Conservation (phyloP, 176 grass and related monocot species). For the Oryza punctata region DNA sequence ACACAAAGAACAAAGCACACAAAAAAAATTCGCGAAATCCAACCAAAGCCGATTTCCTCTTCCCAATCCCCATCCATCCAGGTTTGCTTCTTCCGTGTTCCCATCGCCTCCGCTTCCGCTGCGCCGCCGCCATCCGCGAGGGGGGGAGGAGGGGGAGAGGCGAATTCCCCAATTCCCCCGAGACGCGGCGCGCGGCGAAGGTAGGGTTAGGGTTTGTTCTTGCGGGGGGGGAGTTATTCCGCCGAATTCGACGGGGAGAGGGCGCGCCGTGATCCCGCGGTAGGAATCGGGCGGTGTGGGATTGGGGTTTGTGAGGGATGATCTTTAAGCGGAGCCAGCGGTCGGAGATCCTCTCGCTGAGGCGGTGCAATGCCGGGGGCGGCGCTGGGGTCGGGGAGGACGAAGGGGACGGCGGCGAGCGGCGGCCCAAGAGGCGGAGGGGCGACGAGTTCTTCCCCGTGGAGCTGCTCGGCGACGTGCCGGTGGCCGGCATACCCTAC, state of each 20-base stretch:
- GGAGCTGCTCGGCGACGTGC: conserved; percentile 82
- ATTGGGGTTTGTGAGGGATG: conserved; percentile 61
- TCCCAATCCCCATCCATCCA: conserved; percentile 33
- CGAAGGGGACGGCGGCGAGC: conserved; percentile 33
- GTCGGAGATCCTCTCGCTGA: conserved; percentile 65
- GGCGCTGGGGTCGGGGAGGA: conserved; percentile 31
- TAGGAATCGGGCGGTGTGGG: neutral
- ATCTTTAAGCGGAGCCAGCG: conserved; percentile 93
- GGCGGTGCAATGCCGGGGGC: conserved; percentile 82
- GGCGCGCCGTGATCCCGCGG: conserved; percentile 25
- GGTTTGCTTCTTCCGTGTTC: conserved; percentile 10
- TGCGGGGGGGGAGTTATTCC: neutral
- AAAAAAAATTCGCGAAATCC: conserved; percentile 17
- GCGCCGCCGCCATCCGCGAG: conserved; percentile 5
- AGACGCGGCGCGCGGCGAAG: conserved; percentile 5
- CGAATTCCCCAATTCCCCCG: conserved; percentile 16
- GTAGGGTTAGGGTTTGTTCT: conserved; percentile 49
- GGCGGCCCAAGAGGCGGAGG: conserved; percentile 63
- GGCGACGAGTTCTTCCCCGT: conserved; percentile 74
- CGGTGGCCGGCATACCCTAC: conserved; percentile 56
- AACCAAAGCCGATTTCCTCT: conserved; percentile 16
- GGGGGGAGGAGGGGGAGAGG: neutral
- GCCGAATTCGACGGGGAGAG: conserved; percentile 8
- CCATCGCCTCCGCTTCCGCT: conserved; percentile 28
- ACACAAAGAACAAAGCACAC: conserved; percentile 47